These are phyloP conservation scores for Xylaria hypoxylon DNA, from an alignment of 2,329 filamentous ascomycete species.

Conservation along the genomic window DNA sequence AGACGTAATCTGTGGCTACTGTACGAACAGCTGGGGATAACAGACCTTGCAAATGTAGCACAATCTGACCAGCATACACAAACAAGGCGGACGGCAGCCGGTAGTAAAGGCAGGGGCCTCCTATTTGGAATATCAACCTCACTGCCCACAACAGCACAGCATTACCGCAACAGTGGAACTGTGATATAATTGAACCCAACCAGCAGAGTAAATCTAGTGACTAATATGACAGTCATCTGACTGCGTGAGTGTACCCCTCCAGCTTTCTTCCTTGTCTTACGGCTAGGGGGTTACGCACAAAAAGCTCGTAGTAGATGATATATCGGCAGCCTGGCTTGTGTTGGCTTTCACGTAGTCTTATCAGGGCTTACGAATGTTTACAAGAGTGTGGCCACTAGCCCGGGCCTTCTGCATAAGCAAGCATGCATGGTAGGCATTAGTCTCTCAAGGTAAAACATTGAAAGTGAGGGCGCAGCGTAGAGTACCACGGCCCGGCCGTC, in stretches of 20 bases:
- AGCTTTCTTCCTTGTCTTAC: slow-evolving; percentile 19
- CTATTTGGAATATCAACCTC: background rate
- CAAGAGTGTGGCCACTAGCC: background rate
- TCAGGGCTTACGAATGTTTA: background rate
- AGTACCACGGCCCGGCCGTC: background rate
- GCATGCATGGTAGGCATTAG: slow-evolving; percentile 30
- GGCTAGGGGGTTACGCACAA: slow-evolving; percentile 24
- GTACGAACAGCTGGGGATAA: background rate
- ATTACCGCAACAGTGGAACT: slow-evolving; percentile 22
- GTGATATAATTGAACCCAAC: slow-evolving; percentile 11
- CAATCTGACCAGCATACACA: slow-evolving; percentile 17
- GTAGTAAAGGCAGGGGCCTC: background rate
- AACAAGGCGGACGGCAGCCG: slow-evolving; percentile 5
- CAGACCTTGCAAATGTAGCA: slow-evolving; percentile 17
- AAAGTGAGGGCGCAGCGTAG: slow-evolving; percentile 30
- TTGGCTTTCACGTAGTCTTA: slow-evolving; percentile 6
- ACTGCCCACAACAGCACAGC: slow-evolving; percentile 1
- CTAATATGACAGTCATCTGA: slow-evolving; percentile 9
- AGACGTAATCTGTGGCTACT: slow-evolving; percentile 5
- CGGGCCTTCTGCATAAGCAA: slow-evolving; percentile 30
- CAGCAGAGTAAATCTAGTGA: slow-evolving; percentile 2
- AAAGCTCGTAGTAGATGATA: slow-evolving; percentile 6
- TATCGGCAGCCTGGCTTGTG: background rate
- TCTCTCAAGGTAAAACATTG: slow-evolving; percentile 38
- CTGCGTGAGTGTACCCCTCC: background rate